Evolutionary conservation across 768 basidiomycete species (phyloP).

Genomic region (Phanerodontia chrysosporium): DNA sequence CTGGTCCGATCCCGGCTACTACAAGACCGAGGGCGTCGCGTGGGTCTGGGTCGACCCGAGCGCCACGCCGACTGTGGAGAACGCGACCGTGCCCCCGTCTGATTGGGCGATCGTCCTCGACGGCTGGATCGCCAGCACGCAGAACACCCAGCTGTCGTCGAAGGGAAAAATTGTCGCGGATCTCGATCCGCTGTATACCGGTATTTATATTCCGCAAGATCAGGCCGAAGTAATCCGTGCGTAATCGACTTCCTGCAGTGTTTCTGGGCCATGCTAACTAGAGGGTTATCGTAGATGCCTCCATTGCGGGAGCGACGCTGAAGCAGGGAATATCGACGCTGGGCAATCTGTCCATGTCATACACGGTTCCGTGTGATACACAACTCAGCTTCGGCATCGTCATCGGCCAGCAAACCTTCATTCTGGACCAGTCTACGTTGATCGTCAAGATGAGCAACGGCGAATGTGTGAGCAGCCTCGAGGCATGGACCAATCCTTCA

Average conservation of each 20-base stretch:
- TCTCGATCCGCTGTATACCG: constrained; percentile 33
- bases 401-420: constrained; percentile 19
- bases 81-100: constrained; percentile 14
- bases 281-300: constrained; percentile 11
- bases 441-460: constrained; percentile 17
- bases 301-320: constrained; percentile 13
- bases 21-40: constrained; percentile 23
- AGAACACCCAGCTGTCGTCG: constrained; percentile 20
- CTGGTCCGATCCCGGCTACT: constrained; percentile 25
- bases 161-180: constrained; percentile 19
- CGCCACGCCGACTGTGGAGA: constrained; percentile 13
- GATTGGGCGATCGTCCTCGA: constrained; percentile 32
- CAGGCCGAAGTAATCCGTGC: constrained; percentile 30
- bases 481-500: constrained; percentile 22
- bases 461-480: constrained; percentile 21
- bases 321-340: constrained; percentile 5
- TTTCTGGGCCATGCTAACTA: neutral
- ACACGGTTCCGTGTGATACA: constrained; percentile 24
- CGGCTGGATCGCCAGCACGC: constrained; percentile 23
- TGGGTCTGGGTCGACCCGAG: constrained; percentile 15
- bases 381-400: constrained; percentile 16
- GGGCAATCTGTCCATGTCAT: constrained; percentile 10
- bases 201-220: constrained; percentile 31
- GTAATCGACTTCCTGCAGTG: constrained; percentile 9
- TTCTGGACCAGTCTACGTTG: constrained; percentile 19